phyloP scores from a whole-genome alignment of 192 early-diverging fungal genomes.

The Linnemannia elongata region DNA sequence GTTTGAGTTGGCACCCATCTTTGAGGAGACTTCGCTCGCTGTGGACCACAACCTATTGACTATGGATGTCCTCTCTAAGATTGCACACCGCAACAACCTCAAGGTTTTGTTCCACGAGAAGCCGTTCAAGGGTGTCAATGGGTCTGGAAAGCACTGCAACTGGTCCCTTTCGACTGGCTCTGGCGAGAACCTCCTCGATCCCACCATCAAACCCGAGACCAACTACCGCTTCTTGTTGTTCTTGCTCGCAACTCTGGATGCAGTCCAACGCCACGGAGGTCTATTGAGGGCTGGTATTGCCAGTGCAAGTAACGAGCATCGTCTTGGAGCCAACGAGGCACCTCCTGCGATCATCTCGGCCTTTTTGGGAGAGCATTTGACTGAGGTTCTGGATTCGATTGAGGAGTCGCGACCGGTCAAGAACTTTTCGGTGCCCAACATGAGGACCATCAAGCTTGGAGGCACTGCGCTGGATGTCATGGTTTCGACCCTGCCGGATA shows the following conservation, averaged over 20 bases:
- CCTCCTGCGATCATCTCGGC: conserved; percentile 96
- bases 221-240: conserved; percentile 98
- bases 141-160: conserved; percentile 98
- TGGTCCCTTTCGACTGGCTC: conserved; percentile 93
- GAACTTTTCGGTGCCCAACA: conserved; percentile 87
- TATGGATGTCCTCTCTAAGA: conserved; percentile 95
- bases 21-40: conserved; percentile 93
- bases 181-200: conserved; percentile 96
- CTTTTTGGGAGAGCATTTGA: conserved; percentile 96
- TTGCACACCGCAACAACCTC: conserved; percentile 95
- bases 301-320: conserved; percentile 95
- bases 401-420: conserved; percentile 88
- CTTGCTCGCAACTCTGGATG: conserved; percentile 91
- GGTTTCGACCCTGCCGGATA: conserved; percentile 91
- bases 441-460: conserved; percentile 91
- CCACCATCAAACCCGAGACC: conserved; percentile 92
- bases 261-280: conserved; percentile 88
- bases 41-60: conserved; percentile 98
- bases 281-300: conserved; percentile 92
- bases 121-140: conserved; percentile 98
- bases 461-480: conserved; percentile 95
- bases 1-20: conserved; percentile 98
- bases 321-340: conserved; percentile 97
- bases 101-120: conserved; percentile 99
- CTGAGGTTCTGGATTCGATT: conserved; percentile 91